These are phyloP conservation scores for Thalassiosira mediterranea DNA, from an alignment of 352 stramenopile species.

Conservation along the genomic window DNA sequence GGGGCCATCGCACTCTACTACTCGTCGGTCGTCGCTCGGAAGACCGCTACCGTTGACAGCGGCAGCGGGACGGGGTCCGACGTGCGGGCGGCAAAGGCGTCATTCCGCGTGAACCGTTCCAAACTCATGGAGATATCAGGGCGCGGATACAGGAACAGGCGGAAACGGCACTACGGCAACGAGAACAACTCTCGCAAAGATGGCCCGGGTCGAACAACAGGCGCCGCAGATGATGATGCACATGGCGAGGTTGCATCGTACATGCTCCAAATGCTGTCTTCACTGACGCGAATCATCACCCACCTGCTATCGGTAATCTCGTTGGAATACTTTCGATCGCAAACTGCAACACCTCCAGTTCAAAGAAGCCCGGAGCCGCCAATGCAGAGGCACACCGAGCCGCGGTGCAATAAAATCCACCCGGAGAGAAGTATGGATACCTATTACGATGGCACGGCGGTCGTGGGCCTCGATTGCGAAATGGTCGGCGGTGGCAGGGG, in stretches of 20 bases:
- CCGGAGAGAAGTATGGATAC: constrained; percentile 4
- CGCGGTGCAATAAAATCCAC: not conserved
- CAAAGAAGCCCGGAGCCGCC: not conserved
- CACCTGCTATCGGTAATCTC: not conserved
- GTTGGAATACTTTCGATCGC: constrained; percentile 2
- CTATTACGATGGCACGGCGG: constrained; percentile 32
- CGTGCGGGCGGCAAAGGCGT: constrained; percentile 10
- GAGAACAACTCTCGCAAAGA: not conserved
- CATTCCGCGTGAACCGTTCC: constrained; percentile 28
- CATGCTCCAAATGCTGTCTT: not conserved
- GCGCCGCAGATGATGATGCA: not conserved
- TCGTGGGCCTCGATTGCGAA: constrained; percentile 62
- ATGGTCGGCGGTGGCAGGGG: constrained; percentile 57
- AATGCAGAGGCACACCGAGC: not conserved
- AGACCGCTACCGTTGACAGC: too few relatives aligned
- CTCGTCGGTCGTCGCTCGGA: too few relatives aligned
- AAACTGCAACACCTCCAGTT: not conserved
- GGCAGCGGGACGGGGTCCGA: too few relatives aligned
- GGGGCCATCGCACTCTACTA: too few relatives aligned
- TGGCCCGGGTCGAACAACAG: not conserved
- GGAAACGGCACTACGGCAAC: too few relatives aligned
- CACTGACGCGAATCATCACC: not conserved
- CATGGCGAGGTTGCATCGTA: not conserved
- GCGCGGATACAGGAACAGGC: too few relatives aligned
- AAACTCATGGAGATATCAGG: constrained; percentile 36